A percentile compares a stretch with the other conserved stretches of the same genome.
These are phyloP conservation scores for Stropharia rugosoannulata DNA, from an alignment of 768 basidiomycete genomes.

Conservation along the genomic window DNA sequence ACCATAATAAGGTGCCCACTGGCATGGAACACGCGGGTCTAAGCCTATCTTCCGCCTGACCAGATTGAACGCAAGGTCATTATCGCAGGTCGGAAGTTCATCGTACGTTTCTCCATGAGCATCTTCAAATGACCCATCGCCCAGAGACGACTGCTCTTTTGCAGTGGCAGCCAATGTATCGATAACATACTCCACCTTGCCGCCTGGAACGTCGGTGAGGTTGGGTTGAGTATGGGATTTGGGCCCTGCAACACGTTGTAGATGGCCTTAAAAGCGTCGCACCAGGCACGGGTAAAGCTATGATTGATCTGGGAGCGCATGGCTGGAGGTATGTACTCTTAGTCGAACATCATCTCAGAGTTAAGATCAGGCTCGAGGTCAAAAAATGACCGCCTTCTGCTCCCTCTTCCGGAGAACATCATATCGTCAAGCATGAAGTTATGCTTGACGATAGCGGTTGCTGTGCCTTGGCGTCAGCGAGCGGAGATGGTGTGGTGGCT, in stretches of 20 bases:
- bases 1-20: not conserved
- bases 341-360: not conserved
- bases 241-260: not conserved
- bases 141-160: slow-evolving; percentile 12
- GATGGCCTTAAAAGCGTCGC: not conserved
- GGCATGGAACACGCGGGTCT: not conserved
- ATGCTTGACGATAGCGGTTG: not conserved
- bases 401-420: too few relatives aligned
- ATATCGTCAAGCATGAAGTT: too few relatives aligned
- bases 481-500: too few relatives aligned
- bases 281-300: not conserved
- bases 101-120: slow-evolving; percentile 7
- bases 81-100: slow-evolving; percentile 14
- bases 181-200: slow-evolving; percentile 12
- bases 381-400: too few relatives aligned
- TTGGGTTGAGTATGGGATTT: not conserved
- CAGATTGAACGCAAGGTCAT: slow-evolving; percentile 7
- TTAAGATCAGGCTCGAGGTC: not conserved
- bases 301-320: not conserved
- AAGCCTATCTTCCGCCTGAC: not conserved
- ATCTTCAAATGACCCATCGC: slow-evolving; percentile 10
- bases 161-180: slow-evolving; percentile 11
- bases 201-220: slow-evolving; percentile 2
- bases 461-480: not conserved
- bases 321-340: not conserved